Conservation (phyloP, 2,329 filamentous ascomycete genomes). For the Phialophora verrucosa region DNA sequence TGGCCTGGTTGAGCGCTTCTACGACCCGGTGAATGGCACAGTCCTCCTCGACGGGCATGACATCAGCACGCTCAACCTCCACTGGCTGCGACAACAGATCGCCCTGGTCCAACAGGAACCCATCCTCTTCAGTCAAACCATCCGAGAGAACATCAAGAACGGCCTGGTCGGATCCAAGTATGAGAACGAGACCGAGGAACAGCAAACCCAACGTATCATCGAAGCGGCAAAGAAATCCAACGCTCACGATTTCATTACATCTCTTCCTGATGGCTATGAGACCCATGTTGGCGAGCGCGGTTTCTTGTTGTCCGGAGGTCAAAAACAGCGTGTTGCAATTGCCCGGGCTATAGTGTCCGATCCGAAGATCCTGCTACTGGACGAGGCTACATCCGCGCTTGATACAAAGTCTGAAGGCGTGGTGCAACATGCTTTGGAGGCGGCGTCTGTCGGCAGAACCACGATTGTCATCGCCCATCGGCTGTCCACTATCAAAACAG, state of each 20-base stretch:
- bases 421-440: constrained; percentile 90
- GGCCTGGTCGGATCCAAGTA: constrained; percentile 84
- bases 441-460: constrained; percentile 81
- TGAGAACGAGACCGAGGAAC: constrained; percentile 71
- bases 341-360: constrained; percentile 88
- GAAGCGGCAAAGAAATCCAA: constrained; percentile 89
- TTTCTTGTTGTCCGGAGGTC: constrained; percentile 88
- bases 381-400: constrained; percentile 91
- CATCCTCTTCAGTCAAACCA: constrained; percentile 85
- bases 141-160: constrained; percentile 87
- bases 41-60: constrained; percentile 84
- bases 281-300: constrained; percentile 96
- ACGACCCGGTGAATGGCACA: constrained; percentile 80
- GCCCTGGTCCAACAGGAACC: constrained; percentile 93
- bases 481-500: constrained; percentile 89
- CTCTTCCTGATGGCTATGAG: constrained; percentile 85
- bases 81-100: constrained; percentile 91
- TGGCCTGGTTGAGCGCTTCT: constrained; percentile 91
- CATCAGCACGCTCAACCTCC: constrained; percentile 79
- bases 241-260: constrained; percentile 86
- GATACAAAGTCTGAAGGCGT: constrained; percentile 95
- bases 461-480: constrained; percentile 97
- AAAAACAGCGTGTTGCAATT: constrained; percentile 96
- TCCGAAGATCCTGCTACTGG: constrained; percentile 87
- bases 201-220: constrained; percentile 72